These are phyloP conservation scores for Solanum raphanifolium DNA, from an alignment of 257 asterid genomes.

Conservation along the genomic window DNA sequence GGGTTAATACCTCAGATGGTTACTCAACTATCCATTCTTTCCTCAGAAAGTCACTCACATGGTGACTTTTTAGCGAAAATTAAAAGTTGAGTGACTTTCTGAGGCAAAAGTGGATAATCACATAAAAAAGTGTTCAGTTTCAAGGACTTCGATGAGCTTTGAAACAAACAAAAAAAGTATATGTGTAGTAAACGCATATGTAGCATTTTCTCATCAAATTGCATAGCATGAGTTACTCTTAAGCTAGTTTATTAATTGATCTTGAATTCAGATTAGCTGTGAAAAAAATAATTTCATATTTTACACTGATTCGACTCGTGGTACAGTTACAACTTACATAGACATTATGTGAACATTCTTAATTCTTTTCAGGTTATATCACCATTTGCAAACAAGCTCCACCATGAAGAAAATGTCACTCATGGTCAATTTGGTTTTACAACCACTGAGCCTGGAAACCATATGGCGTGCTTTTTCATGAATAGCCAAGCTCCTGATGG, in stretches of 20 bases:
- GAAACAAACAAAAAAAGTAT: too few relatives aligned
- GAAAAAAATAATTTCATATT: background rate
- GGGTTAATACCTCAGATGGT: too few relatives aligned
- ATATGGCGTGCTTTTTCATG: constrained; percentile 56
- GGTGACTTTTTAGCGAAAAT: too few relatives aligned
- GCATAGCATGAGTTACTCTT: background rate
- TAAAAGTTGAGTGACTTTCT: too few relatives aligned
- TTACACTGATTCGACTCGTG: background rate
- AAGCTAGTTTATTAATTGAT: background rate
- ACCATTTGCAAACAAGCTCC: constrained; percentile 61
- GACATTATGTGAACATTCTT: background rate
- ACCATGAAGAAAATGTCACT: constrained; percentile 49
- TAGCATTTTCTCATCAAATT: background rate
- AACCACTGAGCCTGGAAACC: constrained; percentile 61
- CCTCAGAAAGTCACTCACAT: too few relatives aligned
- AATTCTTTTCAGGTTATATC: constrained; percentile 46
- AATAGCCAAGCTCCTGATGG: constrained; percentile 24
- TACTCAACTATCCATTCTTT: too few relatives aligned
- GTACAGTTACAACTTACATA: background rate
- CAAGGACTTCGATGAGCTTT: too few relatives aligned
- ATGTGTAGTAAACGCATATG: background rate
- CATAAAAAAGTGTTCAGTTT: background rate
- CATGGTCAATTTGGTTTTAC: constrained; percentile 84
- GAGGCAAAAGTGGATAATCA: too few relatives aligned
- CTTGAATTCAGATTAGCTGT: background rate